Evolutionary conservation across 805 yeast genomes (phyloP), one percentile per base, ranked within the genome.

Genomic region (Nakazawaea pomicola): DNA sequence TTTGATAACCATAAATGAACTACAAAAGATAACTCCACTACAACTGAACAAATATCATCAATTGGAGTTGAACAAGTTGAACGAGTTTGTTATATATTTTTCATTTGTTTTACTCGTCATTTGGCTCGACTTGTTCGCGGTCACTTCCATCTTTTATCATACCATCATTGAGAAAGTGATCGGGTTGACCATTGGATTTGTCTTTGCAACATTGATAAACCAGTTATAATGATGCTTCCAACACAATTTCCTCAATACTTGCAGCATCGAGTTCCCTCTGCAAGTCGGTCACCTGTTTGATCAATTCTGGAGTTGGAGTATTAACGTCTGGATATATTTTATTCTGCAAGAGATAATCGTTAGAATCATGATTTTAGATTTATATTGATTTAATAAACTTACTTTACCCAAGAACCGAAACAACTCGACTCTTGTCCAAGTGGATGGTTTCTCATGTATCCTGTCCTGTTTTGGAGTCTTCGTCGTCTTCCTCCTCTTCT

Each of bases 91-190:
- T 4, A 27, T 36, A 17, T 31, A 18, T 11, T 14, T 18, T 29
- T 36, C 20, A 6, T 20, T 23, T 4, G 14, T 38, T 6, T 46
- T 62, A 27, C 36, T 63, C 7, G 20, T 38, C 2, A 41, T 58
- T 11, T 73, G 77, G 78, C 51, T 56, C 44, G 42, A 56, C 3
- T 57, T 70, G 55, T 69, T 61, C 46, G 40, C 59, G 6, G 57
- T 72, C 19, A 75, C 80, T 5, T 59, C 70, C 28, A 47, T 73
- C 16, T 74, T 72, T 49, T 75, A 69, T 53, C 80, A 75, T 49
- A 70, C 78, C 4, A 35, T 65, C 6, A 37, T 56, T 2, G 80
- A 75, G 49, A 71, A 73, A 43, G 41, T 70, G 7, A 60, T 64
- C 6, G 80, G 80, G 4, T 36, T 69, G 9, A 12, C 53, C 0